Evolutionary conservation across 208 protist species (phyloP), one percentile per base, ranked within the genome.

Genomic region (Leishmania arabica): DNA sequence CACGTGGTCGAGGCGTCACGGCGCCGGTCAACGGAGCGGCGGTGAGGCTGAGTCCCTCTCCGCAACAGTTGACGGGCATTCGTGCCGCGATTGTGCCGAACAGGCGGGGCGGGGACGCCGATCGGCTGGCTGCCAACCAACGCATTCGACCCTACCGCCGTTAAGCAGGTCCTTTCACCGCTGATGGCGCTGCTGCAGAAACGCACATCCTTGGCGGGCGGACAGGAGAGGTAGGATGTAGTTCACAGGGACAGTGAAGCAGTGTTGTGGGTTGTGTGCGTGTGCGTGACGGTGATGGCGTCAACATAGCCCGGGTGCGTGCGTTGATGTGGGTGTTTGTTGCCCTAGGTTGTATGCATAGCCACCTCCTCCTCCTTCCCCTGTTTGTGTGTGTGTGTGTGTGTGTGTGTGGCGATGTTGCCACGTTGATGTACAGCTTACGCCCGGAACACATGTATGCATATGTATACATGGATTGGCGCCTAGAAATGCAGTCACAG

Each of bases 111-210:
- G 81, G 54, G 27, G 77, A 42, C 15, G 2, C 76, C 31, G 77
- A 85, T 62, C 81, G 81, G 51, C 77, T 85, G 6, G 65, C 66
- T 42, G 77, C 80, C 0, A 80, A 85, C 34, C 62, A 56, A 47
- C 75, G 81, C 54, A 81, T 2, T 42, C 66, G 77, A 17, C 42
- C 69, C 49, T 81, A 85, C 73, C 81, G 81, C 62, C 81, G 81
- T 31, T 85, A 49, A 80, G 37, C 68, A 11, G 2, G 62, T 34
- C 31, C 21, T 66, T 13, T 37, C n/a, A n/a, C 62, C 31, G 62
- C 62, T 31, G 56, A 31, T 62, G 56, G 31, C 56, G 27, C 56
- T n/a, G 8, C 31, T 15, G 31, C 9, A 17, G 62, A 24, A 5
- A 11, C 62, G 31, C 31, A 5, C 9, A 66, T 37, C 3, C 62